phyloP scores from a whole-genome alignment of 2,329 filamentous ascomycete species.

The Reticulascus tulasneorum region DNA sequence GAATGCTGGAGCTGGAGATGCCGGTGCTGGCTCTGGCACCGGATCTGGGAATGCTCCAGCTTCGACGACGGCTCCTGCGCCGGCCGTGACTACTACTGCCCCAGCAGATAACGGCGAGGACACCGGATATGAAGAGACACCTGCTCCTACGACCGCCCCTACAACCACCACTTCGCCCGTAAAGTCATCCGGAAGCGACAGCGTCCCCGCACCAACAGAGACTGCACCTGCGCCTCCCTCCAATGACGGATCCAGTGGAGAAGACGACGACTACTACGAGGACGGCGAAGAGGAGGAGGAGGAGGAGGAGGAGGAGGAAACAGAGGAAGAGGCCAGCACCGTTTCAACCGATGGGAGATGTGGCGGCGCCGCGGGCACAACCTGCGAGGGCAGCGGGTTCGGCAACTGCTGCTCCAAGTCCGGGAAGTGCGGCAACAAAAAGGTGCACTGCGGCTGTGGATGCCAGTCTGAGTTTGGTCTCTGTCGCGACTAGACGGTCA shows the following conservation, averaged over 20 bases:
- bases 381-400: conserved; percentile 36
- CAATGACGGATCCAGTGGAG: not conserved
- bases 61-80: conserved; percentile 1
- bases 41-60: not conserved
- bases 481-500: conserved; percentile 26
- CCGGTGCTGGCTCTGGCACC: not conserved
- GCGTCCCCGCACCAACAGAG: conserved; percentile 2
- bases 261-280: not conserved
- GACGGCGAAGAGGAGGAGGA: no score
- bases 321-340: conserved; percentile 14
- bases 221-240: conserved; percentile 3
- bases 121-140: not conserved
- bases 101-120: not conserved
- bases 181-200: not conserved
- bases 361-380: conserved; percentile 33
- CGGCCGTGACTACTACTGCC: not conserved
- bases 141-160: not conserved
- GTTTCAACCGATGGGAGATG: conserved; percentile 36
- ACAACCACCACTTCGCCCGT: not conserved
- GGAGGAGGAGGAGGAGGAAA: conserved; percentile 2
- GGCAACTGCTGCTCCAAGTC: conserved; percentile 39
- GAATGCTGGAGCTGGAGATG: conserved; percentile 7
- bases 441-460: conserved; percentile 29
- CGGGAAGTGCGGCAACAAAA: conserved; percentile 33
- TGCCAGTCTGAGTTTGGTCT: conserved; percentile 32